A percentile compares a stretch with the other conserved stretches of the same genome.
phyloP scores from a whole-genome alignment of 371 early-diverging fungal genomes.

The Zychaea mexicana region DNA sequence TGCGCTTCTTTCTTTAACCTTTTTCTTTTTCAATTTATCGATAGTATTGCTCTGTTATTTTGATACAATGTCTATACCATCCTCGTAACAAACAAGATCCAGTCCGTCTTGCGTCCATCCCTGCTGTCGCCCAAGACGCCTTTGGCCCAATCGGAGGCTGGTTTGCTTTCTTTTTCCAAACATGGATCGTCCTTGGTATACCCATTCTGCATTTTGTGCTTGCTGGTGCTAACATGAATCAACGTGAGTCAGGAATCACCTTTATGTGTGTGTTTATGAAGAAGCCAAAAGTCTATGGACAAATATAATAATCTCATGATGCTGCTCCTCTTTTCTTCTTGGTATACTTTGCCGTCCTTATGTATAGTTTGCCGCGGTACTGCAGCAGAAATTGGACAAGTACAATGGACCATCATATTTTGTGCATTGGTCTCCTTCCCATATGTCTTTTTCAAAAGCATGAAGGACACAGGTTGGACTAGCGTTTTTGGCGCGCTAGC shows the following conservation, averaged over 20 bases:
- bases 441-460: constrained; percentile 53
- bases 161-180: constrained; percentile 55
- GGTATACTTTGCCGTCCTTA: too few relatives aligned
- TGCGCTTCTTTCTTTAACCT: too few relatives aligned
- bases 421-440: constrained; percentile 54
- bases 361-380: constrained; percentile 28
- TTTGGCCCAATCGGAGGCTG: constrained; percentile 46
- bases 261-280: not conserved
- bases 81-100: constrained; percentile 10
- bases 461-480: constrained; percentile 65
- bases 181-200: constrained; percentile 55
- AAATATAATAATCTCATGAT: too few relatives aligned
- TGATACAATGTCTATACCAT: constrained; percentile 38
- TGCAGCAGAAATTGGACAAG: constrained; percentile 31
- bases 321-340: too few relatives aligned
- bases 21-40: not conserved
- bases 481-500: constrained; percentile 61
- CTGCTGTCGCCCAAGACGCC: constrained; percentile 30
- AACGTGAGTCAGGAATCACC: constrained; percentile 19
- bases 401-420: constrained; percentile 68
- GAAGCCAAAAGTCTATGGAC: not conserved
- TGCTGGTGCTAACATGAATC: constrained; percentile 51
- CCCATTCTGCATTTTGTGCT: constrained; percentile 61
- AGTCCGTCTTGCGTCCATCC: constrained; percentile 44
- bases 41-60: constrained; percentile 37